phyloP scores from a whole-genome alignment of 306 rosid species.

The Quercus suber region DNA sequence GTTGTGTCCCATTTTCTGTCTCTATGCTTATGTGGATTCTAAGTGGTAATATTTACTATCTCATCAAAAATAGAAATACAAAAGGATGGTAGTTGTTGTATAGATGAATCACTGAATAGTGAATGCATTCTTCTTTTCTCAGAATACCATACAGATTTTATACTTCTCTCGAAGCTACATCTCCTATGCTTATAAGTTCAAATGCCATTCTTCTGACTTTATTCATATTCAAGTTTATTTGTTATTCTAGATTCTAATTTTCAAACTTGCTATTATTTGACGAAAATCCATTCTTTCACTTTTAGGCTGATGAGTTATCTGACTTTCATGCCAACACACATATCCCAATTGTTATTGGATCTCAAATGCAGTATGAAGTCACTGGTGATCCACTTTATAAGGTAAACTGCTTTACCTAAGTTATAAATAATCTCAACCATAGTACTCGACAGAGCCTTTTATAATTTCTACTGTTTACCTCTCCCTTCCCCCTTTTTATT shows the following conservation, averaged over 20 bases:
- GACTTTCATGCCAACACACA: slow-evolving; percentile 79
- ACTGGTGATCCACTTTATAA: slow-evolving; percentile 82
- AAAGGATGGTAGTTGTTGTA: too few species aligned
- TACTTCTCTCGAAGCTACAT: too few species aligned
- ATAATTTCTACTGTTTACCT: not conserved
- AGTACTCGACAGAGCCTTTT: slow-evolving; percentile 1
- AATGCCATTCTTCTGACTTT: not conserved
- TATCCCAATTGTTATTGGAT: slow-evolving; percentile 78
- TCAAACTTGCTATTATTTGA: slow-evolving; percentile 2
- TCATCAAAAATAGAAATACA: not conserved
- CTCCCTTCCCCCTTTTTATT: not conserved
- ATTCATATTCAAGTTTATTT: not conserved
- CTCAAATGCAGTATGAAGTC: slow-evolving; percentile 85
- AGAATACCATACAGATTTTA: too few species aligned
- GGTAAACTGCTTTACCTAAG: slow-evolving; percentile 21
- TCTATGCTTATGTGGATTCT: not conserved
- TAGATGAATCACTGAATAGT: too few species aligned
- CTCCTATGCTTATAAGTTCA: not conserved
- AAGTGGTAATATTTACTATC: not conserved
- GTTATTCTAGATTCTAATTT: not conserved
- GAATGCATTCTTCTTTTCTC: too few species aligned
- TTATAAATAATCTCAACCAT: too few species aligned
- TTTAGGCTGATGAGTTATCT: slow-evolving; percentile 72
- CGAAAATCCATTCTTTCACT: not conserved
- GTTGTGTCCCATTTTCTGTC: not conserved